A percentile compares a stretch with the other conserved stretches of the same genome.
Evolutionary conservation across 441 rosid genomes (phyloP).

Genomic region (Erysimum pusillum): DNA sequence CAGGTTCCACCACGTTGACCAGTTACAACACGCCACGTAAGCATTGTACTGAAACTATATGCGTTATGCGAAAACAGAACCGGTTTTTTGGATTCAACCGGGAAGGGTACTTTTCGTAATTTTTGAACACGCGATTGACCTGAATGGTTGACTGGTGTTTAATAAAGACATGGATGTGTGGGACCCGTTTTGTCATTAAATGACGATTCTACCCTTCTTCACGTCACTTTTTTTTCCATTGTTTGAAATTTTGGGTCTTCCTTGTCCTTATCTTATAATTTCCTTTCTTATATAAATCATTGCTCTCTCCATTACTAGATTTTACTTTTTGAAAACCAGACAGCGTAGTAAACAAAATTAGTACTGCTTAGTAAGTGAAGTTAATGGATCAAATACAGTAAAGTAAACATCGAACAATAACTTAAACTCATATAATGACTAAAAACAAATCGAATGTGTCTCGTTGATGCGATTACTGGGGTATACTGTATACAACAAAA

Average conservation of each 20-base stretch:
- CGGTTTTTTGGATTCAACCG: slow-evolving; percentile 41
- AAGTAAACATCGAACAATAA: not conserved
- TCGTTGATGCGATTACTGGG: not conserved
- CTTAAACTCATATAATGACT: slow-evolving; percentile 13
- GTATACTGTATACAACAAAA: not conserved
- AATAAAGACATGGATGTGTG: slow-evolving; percentile 33
- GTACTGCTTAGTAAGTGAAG: slow-evolving; percentile 2
- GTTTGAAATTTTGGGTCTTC: slow-evolving; percentile 23
- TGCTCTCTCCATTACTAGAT: not conserved
- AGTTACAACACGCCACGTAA: slow-evolving; percentile 16
- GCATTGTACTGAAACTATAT: slow-evolving; percentile 35
- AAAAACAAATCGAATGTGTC: not conserved
- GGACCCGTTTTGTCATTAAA: not conserved
- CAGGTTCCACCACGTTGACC: slow-evolving; percentile 38
- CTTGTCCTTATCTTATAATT: slow-evolving; percentile 38
- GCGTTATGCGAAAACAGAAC: slow-evolving; percentile 45
- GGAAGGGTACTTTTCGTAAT: slow-evolving; percentile 40
- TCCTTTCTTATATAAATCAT: not conserved
- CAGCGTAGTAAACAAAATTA: slow-evolving; percentile 11
- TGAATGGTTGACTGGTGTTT: slow-evolving; percentile 50
- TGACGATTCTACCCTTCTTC: slow-evolving; percentile 28
- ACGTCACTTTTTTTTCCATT: slow-evolving; percentile 11
- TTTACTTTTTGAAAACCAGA: slow-evolving; percentile 8
- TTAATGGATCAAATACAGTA: not conserved
- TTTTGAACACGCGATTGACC: slow-evolving; percentile 46